phyloP scores from a whole-genome alignment of 2,329 filamentous ascomycete genomes.

The Clarireedia paspali region DNA sequence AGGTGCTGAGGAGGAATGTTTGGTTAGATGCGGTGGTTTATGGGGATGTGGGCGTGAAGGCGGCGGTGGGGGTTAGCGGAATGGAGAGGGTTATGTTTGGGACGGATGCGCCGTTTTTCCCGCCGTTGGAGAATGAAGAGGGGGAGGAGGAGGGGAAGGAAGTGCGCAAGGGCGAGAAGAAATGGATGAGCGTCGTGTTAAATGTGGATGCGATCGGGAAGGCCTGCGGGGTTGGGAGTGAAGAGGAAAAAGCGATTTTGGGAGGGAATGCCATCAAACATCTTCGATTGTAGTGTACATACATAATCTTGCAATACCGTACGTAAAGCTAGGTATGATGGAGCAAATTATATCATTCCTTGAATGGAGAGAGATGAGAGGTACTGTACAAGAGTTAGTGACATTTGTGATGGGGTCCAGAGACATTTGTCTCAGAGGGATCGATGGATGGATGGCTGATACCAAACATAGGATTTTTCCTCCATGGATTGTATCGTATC shows the following conservation, averaged over 20 bases:
- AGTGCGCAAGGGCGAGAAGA: conserved; percentile 33
- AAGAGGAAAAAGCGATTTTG: conserved; percentile 45
- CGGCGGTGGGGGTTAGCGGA: conserved; percentile 61
- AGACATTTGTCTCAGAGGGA: too few species aligned
- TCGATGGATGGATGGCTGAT: too few species aligned
- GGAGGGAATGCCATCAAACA: conserved; percentile 52
- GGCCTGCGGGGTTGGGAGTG: conserved; percentile 39
- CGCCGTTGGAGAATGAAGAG: conserved; percentile 56
- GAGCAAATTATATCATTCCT: background rate
- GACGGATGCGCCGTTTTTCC: conserved; percentile 80
- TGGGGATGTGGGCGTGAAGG: conserved; percentile 63
- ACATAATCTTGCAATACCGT: too few species aligned
- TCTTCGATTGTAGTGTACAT: conserved; percentile 29
- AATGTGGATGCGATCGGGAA: conserved; percentile 49
- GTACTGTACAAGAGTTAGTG: too few species aligned
- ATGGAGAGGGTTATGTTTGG: conserved; percentile 70
- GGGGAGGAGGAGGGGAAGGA: conserved; percentile 50
- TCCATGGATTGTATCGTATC: too few species aligned
- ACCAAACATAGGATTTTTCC: too few species aligned
- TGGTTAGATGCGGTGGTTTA: conserved; percentile 86
- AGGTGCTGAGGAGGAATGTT: conserved; percentile 64
- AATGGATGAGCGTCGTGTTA: conserved; percentile 62
- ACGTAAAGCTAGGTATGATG: background rate
- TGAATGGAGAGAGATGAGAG: too few species aligned
- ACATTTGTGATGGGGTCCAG: too few species aligned